A percentile compares a stretch with the other conserved stretches of the same genome.
Evolutionary conservation across 176 grass and related monocot genomes (phyloP).

Genomic region (Pharus latifolius): DNA sequence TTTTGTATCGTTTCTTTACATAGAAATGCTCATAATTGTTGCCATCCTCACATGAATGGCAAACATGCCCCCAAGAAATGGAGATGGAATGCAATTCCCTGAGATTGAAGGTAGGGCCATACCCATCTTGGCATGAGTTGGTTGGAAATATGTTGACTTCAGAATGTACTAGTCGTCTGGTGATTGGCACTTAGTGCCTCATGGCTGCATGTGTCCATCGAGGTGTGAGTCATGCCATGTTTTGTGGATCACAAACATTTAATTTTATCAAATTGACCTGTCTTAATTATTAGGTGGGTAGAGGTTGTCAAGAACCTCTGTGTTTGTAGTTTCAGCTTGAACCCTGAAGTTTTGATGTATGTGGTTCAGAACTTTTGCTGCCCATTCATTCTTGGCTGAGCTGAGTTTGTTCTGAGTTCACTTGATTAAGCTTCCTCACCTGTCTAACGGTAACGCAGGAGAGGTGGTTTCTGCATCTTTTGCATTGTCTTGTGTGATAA

Average conservation of each 20-base stretch:
- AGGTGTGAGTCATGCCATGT: slow-evolving; percentile 9
- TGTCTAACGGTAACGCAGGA: neutral
- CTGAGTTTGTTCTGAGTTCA: neutral
- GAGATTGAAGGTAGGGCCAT: neutral
- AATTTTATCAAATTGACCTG: neutral
- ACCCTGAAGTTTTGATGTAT: neutral
- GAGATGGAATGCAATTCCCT: neutral
- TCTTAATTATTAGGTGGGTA: slow-evolving; percentile 26
- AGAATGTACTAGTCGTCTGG: neutral
- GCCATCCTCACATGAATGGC: neutral
- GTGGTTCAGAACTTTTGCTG: slow-evolving; percentile 5
- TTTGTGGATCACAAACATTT: slow-evolving; percentile 16
- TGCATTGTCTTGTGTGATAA: neutral
- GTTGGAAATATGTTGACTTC: neutral
- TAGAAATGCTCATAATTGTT: slow-evolving; percentile 8
- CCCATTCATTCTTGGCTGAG: neutral
- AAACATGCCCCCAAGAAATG: neutral
- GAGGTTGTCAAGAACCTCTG: neutral
- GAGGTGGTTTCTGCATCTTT: slow-evolving; percentile 1
- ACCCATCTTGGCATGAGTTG: neutral
- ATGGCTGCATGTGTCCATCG: slow-evolving; percentile 24
- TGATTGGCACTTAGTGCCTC: neutral
- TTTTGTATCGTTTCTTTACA: neutral
- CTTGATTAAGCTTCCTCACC: neutral
- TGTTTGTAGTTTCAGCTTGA: neutral